These are phyloP conservation scores for Candida coleopterorum DNA, from an alignment of 805 yeast species.

Conservation along the genomic window DNA sequence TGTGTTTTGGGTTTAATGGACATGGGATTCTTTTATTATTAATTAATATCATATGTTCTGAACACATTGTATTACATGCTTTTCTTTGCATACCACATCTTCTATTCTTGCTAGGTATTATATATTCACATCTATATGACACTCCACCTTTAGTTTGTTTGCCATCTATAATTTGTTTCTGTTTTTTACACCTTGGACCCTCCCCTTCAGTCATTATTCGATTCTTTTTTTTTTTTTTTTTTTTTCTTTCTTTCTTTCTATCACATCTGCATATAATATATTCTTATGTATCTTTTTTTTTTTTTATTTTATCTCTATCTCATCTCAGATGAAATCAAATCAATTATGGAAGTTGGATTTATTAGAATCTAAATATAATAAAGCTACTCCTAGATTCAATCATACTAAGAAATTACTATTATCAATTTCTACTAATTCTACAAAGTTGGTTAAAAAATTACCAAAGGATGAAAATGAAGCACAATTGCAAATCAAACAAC, in stretches of 20 bases:
- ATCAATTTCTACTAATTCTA: constrained; percentile 35
- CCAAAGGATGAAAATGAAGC: constrained; percentile 43
- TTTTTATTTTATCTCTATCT: too few relatives aligned
- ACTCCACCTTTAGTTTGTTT: constrained; percentile 8
- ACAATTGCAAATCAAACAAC: constrained; percentile 34
- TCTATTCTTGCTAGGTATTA: constrained; percentile 46
- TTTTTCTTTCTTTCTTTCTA: neutral
- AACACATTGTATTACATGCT: constrained; percentile 47
- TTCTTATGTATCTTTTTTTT: too few relatives aligned
- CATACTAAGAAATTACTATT: constrained; percentile 43
- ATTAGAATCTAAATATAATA: constrained; percentile 46
- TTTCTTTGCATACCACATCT: constrained; percentile 60
- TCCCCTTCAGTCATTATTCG: neutral
- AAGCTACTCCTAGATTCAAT: constrained; percentile 42
- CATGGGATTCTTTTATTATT: constrained; percentile 54
- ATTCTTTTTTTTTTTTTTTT: neutral
- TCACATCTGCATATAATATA: neutral
- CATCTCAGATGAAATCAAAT: constrained; percentile 5
- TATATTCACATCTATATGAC: constrained; percentile 40
- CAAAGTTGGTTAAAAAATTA: constrained; percentile 36
- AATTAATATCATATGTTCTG: constrained; percentile 48
- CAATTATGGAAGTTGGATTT: constrained; percentile 49
- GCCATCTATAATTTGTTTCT: neutral
- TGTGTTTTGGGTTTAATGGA: constrained; percentile 72
- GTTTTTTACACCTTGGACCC: neutral